Percentiles rank a stretch among this genome's conserved stretches.
Conservation (phyloP, 2,329 filamentous ascomycete species). For the Furcasterigmium furcatum region DNA sequence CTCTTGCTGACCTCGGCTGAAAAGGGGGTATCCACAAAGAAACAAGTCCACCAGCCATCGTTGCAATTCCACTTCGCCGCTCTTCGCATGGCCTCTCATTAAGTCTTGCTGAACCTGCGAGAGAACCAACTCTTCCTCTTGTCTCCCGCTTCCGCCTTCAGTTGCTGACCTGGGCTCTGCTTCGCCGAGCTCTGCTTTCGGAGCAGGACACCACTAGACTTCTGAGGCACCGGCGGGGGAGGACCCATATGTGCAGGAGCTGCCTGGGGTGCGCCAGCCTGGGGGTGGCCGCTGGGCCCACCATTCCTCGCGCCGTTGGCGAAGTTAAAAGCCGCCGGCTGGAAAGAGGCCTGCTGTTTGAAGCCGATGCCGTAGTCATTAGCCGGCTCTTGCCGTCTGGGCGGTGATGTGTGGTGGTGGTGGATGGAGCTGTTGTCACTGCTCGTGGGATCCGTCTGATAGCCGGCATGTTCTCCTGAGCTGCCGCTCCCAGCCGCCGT, state of each 20-base stretch:
- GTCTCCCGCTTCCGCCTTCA: conserved; percentile 40
- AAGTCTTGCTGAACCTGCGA: conserved; percentile 70
- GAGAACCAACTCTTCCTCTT: conserved; percentile 93
- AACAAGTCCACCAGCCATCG: background rate
- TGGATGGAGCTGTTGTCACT: conserved; percentile 93
- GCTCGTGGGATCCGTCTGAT: conserved; percentile 80
- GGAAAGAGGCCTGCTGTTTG: conserved; percentile 37
- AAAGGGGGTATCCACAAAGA: conserved; percentile 15
- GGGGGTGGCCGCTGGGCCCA: background rate
- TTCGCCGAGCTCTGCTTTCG: conserved; percentile 7
- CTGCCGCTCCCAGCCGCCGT: conserved; percentile 72
- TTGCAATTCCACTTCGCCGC: conserved; percentile 4
- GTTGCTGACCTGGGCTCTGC: conserved; percentile 6
- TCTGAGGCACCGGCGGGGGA: conserved; percentile 14
- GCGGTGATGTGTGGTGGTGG: conserved; percentile 63
- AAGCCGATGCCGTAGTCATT: conserved; percentile 66
- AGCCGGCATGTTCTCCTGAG: conserved; percentile 70
- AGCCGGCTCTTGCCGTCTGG: conserved; percentile 45
- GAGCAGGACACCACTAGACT: conserved; percentile 14
- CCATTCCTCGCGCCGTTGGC: conserved; percentile 16
- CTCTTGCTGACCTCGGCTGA: conserved; percentile 1
- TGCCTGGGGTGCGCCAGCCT: conserved; percentile 2
- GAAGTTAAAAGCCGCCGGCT: conserved; percentile 31
- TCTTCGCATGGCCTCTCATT: conserved; percentile 18
- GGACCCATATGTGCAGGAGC: background rate